Evolutionary conservation across 176 grass and related monocot genomes (phyloP), one percentile per base, ranked within the genome.

Genomic region (Oryza glumipatula): DNA sequence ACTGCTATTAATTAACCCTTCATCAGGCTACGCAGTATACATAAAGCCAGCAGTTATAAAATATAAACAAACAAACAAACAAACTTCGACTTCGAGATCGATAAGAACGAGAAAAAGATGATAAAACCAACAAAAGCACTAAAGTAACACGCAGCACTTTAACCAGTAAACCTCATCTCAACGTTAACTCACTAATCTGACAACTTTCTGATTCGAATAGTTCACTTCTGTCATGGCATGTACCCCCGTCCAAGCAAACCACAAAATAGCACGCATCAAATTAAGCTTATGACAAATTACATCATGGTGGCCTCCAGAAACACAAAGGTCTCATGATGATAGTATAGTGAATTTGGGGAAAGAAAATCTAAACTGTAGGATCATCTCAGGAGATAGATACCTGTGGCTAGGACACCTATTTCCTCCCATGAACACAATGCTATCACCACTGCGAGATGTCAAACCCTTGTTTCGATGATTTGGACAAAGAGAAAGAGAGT

Each of bases 321-420:
- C 60, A 73, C 43, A 81, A 65, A 65, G 85, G 74, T 76, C 71
- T 60, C 78, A 69, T 76, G 70, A 89, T 74, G 76, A 60, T 75
- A 79, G 76, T 15, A 82, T 63, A 79, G 76, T 6, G 76, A 73
- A 84, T 67, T 75, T 60, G 63, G 69, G 76, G 61, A 69, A 74
- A 74, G 12, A 79, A 79, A 84, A 73, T 49, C 71, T 63, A 48
- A 73, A 73, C 74, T 77, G 16, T 41, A 32, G 48, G 2, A 72
- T 64, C 38, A 61, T 77, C 76, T 71, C 67, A 48, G 75, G 76
- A 30, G 35, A 70, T 44, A 5, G 35, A 69, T 44, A 6, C 36
- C 38, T 51, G 33, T 84, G 72, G 44, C 61, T 39, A 76, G 14
- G 61, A 80, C 74, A 19, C 45, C 24, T 60, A 32, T 69, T 79